Conservation (phyloP, 1,139 yeast species). For the Candida sp. region DNA sequence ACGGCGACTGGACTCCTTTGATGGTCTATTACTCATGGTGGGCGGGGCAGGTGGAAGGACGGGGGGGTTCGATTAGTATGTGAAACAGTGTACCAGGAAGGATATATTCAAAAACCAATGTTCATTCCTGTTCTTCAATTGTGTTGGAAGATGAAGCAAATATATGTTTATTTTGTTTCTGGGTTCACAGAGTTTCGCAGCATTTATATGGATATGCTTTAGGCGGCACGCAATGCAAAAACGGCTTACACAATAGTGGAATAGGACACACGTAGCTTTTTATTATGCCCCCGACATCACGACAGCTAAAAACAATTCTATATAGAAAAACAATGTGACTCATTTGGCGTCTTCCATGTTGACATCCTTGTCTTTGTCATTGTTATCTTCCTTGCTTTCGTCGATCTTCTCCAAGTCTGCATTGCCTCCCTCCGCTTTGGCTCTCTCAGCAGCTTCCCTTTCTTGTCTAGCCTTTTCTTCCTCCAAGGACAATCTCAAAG, state of each 20-base stretch:
- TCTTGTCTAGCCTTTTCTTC: conserved; percentile 84
- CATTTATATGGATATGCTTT: conserved; percentile 2
- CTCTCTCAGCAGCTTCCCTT: conserved; percentile 50
- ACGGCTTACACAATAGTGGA: not conserved
- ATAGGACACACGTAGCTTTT: not conserved
- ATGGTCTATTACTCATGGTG: conserved; percentile 1
- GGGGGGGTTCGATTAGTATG: no score
- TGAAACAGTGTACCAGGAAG: no score
- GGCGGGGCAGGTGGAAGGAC: not conserved
- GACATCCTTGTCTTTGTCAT: conserved; percentile 16
- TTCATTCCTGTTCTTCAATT: not conserved
- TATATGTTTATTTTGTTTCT: not conserved
- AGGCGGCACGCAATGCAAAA: not conserved
- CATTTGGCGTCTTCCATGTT: conserved; percentile 18
- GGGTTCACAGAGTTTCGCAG: not conserved
- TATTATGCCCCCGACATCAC: not conserved
- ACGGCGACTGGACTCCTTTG: not conserved
- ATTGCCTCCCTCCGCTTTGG: conserved; percentile 28
- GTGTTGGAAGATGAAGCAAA: not conserved
- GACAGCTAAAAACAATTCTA: not conserved
- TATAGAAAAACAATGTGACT: not conserved
- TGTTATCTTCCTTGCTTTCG: conserved; percentile 31
- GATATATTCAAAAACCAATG: not conserved
- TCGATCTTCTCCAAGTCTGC: conserved; percentile 37
- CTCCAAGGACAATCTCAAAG: conserved; percentile 82